Base-by-base conservation (phyloP, 257 asterid genomes). In the Misopates orontium region DNA sequence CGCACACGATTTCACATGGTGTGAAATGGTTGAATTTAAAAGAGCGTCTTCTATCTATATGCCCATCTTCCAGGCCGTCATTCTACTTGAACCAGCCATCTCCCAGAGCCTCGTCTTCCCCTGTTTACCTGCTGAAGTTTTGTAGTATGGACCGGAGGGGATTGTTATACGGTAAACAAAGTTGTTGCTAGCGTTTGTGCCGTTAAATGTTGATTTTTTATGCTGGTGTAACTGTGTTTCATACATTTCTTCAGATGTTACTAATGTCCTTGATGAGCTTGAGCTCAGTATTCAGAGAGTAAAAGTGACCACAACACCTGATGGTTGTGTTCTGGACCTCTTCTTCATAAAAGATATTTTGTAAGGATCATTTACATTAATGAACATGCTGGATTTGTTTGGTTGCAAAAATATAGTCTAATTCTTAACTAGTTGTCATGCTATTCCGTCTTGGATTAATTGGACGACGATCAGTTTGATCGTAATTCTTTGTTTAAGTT, bases 281-380 rank as follows among this genome's bases (percentile, higher is more conserved):
- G 95, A 85, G 72, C 83, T 88, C 54, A 32, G 77, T 5, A 89
- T 85, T 74, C 92, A 86, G 76, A 73, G 84, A 74, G 95, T 91
- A 31, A 89, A 91, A 79, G 98, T 87, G 80, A 80, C 87, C 40
- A 86, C 90, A 32, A 85, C 91, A 19, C 98, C 95, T 18, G 92
- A 91, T 78, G 95, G 85, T 23, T 73, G 80, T 53, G 90, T 77
- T 66, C 64, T 88, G 62, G 96, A 88, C 79, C 87, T 88, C 77
- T 85, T 88, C 88, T 86, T 88, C 70, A 76, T 88, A 71, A 84
- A 72, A 21, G 96, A 91, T 68, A 82, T 80, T 76, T 74, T 79
- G 96, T 88, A 82, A 80, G 95, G 65, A 11, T 68, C 48, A n/a
- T 8, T 73, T 61, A 2, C 15, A 11, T 42, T 28, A 2, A 53